Evolutionary conservation across 192 early-diverging fungal genomes (phyloP).

Genomic region (Spizellomyces sp.): DNA sequence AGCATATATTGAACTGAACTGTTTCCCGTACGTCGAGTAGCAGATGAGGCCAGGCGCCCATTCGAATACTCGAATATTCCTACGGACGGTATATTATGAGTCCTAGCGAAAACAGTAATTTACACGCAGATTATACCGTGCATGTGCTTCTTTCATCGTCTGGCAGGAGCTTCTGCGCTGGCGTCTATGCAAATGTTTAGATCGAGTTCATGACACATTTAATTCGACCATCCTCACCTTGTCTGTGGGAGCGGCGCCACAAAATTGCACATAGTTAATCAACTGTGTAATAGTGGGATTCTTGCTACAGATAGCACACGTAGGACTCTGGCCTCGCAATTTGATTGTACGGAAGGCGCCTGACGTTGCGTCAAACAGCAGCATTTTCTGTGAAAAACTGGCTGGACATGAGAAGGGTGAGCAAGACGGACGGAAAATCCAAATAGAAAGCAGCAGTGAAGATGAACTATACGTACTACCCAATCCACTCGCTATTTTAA

Average conservation of each 20-base stretch:
- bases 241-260: conserved; percentile 77
- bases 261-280: conserved; percentile 93
- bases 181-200: background rate
- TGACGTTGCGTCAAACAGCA: conserved; percentile 77
- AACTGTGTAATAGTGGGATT: conserved; percentile 75
- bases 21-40: conserved; percentile 90
- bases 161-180: background rate
- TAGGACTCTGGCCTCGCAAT: conserved; percentile 65
- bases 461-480: conserved; percentile 35
- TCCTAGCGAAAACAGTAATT: background rate
- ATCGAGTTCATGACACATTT: background rate
- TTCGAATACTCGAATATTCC: conserved; percentile 52
- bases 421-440: too few relatives aligned
- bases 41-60: conserved; percentile 56
- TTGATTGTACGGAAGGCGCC: conserved; percentile 81
- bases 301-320: conserved; percentile 89
- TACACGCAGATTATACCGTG: background rate
- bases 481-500: conserved; percentile 79
- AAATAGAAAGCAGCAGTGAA: background rate
- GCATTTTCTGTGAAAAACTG: conserved; percentile 55
- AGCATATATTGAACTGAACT: conserved; percentile 83
- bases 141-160: background rate
- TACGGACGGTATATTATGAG: background rate
- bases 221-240: conserved; percentile 44
- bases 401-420: conserved; percentile 9